A percentile compares a stretch with the other conserved stretches of the same genome.
Evolutionary conservation across 2,329 filamentous ascomycete species (phyloP).

Genomic region (Dendryphion nanum): DNA sequence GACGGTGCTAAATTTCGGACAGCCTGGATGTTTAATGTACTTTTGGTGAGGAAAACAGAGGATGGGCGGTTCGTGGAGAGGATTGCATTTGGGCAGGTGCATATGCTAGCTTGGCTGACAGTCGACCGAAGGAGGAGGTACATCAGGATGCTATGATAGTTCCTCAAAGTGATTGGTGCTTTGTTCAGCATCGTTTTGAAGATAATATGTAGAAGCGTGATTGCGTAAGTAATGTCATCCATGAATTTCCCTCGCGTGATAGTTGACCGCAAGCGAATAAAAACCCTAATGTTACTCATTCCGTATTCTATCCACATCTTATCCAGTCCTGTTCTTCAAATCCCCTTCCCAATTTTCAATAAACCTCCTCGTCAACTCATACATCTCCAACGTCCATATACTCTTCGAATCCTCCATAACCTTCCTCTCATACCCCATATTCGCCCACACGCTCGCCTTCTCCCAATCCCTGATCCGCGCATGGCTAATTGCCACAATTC

Average conservation of each 20-base stretch:
- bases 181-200: no score
- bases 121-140: background rate
- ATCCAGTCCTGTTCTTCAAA: no score
- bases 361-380: constrained; percentile 24
- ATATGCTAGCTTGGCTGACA: background rate
- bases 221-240: no score
- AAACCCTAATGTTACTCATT: no score
- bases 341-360: constrained; percentile 29
- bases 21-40: background rate
- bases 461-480: constrained; percentile 29
- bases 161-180: background rate
- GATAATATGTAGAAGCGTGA: no score
- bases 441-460: constrained; percentile 28
- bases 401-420: constrained; percentile 29
- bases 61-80: background rate
- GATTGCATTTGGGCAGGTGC: background rate
- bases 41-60: background rate
- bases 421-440: constrained; percentile 28
- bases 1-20: background rate
- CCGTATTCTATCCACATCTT: no score
- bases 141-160: background rate
- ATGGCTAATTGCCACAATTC: constrained; percentile 29
- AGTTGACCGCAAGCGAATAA: no score
- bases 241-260: no score
- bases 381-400: constrained; percentile 26